Conservation (phyloP, 768 basidiomycete species). For the Pisolithus orientalis region DNA sequence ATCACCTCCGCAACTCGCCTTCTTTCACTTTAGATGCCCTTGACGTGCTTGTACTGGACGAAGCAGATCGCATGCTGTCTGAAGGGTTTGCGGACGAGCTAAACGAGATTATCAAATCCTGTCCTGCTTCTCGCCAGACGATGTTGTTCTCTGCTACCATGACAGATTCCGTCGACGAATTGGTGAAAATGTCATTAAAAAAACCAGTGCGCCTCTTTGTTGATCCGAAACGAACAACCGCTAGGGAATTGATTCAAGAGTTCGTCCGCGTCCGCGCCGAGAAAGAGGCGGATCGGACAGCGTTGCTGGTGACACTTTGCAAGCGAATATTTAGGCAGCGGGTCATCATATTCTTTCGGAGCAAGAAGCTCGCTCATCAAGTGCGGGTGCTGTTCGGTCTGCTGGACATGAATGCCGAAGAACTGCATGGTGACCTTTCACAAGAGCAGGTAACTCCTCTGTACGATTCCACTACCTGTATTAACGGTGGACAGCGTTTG, state of each 20-base stretch:
- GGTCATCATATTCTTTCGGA: conserved; percentile 90
- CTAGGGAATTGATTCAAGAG: conserved; percentile 84
- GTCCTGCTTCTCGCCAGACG: conserved; percentile 85
- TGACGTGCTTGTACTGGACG: conserved; percentile 92
- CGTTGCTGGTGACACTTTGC: conserved; percentile 76
- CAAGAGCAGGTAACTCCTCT: conserved; percentile 77
- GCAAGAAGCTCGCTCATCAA: conserved; percentile 96
- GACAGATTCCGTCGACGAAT: conserved; percentile 93
- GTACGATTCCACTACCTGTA: background rate
- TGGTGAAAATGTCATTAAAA: conserved; percentile 87
- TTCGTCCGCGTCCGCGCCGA: conserved; percentile 87
- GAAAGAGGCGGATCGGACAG: conserved; percentile 70
- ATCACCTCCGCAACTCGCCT: conserved; percentile 93
- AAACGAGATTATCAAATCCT: conserved; percentile 86
- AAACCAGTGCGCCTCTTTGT: conserved; percentile 94
- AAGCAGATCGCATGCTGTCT: conserved; percentile 95
- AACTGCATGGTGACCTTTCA: conserved; percentile 91
- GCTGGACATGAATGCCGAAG: conserved; percentile 82
- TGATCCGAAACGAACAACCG: conserved; percentile 85
- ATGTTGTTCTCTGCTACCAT: conserved; percentile 99
- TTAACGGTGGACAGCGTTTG: conserved; percentile 54
- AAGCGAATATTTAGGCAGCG: conserved; percentile 78
- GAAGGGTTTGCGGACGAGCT: conserved; percentile 96
- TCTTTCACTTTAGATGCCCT: conserved; percentile 88
- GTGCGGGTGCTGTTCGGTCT: conserved; percentile 91